A percentile compares a stretch with the other conserved stretches of the same genome.
phyloP scores from a whole-genome alignment of 2,329 filamentous ascomycete species.

The Meredithiella fracta region DNA sequence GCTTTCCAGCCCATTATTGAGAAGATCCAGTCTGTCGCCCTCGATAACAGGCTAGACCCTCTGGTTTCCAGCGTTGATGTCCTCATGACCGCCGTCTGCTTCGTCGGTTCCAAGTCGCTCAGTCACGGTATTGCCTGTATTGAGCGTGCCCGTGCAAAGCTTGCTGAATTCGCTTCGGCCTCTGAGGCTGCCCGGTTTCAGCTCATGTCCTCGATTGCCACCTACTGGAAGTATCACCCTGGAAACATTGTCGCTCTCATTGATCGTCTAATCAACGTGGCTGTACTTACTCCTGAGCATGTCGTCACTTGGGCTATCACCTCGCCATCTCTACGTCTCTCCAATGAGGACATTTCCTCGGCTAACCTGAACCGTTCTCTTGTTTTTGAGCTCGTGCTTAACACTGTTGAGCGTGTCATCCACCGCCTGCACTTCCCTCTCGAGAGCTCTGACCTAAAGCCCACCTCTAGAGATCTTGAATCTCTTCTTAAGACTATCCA shows the following conservation, averaged over 20 bases:
- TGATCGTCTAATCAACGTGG: slow-evolving; percentile 95
- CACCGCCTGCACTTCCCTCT: slow-evolving; percentile 9
- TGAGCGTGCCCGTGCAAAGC: slow-evolving; percentile 79
- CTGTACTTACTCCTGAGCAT: slow-evolving; percentile 69
- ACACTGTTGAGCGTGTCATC: slow-evolving; percentile 45
- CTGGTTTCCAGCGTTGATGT: slow-evolving; percentile 80
- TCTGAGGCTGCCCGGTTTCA: slow-evolving; percentile 66
- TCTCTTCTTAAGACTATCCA: slow-evolving; percentile 34
- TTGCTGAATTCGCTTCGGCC: slow-evolving; percentile 60
- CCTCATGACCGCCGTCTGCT: slow-evolving; percentile 85
- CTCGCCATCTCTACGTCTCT: slow-evolving; percentile 30
- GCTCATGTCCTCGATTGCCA: slow-evolving; percentile 78
- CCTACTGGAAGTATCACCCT: slow-evolving; percentile 85
- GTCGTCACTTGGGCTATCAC: slow-evolving; percentile 83
- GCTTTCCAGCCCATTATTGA: slow-evolving; percentile 72
- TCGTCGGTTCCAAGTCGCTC: slow-evolving; percentile 84
- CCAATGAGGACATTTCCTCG: slow-evolving; percentile 36
- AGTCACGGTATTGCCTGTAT: slow-evolving; percentile 93
- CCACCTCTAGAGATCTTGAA: slow-evolving; percentile 15
- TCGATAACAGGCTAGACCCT: slow-evolving; percentile 56
- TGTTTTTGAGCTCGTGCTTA: slow-evolving; percentile 78
- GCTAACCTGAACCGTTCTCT: slow-evolving; percentile 55
- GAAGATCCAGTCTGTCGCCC: slow-evolving; percentile 63
- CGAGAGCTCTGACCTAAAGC: slow-evolving; percentile 8
- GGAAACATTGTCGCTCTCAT: slow-evolving; percentile 84